Evolutionary conservation across 139 green algal genomes (phyloP).

Genomic region (Coelastrella sp.): DNA sequence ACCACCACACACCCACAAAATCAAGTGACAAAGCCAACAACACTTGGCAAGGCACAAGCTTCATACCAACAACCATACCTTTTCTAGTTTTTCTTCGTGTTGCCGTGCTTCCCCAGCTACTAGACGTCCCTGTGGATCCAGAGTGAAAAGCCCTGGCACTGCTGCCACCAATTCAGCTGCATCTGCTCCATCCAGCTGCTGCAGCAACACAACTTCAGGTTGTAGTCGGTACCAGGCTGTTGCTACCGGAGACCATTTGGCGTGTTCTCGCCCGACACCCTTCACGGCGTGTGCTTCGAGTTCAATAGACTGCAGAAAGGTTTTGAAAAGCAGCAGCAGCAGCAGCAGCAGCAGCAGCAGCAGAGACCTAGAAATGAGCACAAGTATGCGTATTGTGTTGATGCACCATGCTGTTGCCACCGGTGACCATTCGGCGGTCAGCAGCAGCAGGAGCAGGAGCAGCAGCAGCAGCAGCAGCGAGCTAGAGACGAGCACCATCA

Average conservation of each 20-base stretch:
- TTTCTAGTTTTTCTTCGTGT: conserved; percentile 72
- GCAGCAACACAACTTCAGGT: conserved; percentile 86
- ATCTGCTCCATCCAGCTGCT: conserved; percentile 53
- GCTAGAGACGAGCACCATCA: neutral
- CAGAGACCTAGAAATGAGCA: too few species aligned
- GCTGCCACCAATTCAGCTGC: conserved; percentile 68
- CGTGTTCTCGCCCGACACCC: too few species aligned
- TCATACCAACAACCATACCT: too few species aligned
- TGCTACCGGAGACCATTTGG: too few species aligned
- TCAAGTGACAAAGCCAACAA: too few species aligned
- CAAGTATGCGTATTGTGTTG: too few species aligned
- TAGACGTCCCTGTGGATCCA: conserved; percentile 46
- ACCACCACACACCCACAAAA: too few species aligned
- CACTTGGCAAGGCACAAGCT: too few species aligned
- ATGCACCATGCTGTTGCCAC: too few species aligned
- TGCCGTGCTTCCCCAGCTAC: conserved; percentile 47
- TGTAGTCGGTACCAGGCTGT: conserved; percentile 73
- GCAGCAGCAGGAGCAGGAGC: neutral
- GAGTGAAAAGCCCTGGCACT: conserved; percentile 68
- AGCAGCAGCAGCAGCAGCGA: neutral
- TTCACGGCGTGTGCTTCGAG: too few species aligned
- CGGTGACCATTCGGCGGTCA: neutral
- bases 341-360: neutral
- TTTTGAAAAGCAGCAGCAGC: neutral
- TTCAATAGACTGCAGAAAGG: too few species aligned